Base-by-base conservation (phyloP, 331 rosid genomes). In the Quercus tomentella region DNA sequence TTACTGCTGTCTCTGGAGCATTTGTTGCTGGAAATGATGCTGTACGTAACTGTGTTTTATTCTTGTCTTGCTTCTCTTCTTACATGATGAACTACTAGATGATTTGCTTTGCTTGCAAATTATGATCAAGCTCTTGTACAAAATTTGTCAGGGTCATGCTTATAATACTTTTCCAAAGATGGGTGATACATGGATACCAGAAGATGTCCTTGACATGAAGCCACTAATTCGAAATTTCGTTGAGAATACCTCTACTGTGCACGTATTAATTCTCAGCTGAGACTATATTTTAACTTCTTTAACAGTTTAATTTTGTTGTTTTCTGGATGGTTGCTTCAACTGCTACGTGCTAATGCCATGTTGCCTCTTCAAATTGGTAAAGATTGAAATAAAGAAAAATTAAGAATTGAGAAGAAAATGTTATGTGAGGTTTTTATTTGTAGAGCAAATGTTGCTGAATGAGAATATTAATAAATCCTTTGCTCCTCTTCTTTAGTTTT, bases 11-110 rank as follows among this genome's bases (percentile, higher is more conserved):
- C 58, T 93, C 97, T 16, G 98, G 98, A 77, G 98, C 97, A 65
- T 93, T 93, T 84, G 98, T 91, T 77, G 96, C 97, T 0, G 98
- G 98, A 85, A 91, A 93, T 82, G 98, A 93, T 82, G 97, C 96
- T 66, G 98, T 93, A 89, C 23, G 97, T 84, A 67, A 28, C 56
- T 65, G 56, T 49, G 43, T 78, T 26, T 14, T 31, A 73, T 14
- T 62, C 55, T 28, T 72, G 76, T 78, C 31, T 51, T 70, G 18
- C 58, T 74, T 77, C 25, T 43, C 63, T 37, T 56, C 80, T 76
- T 51, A 65, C 25, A 45, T 41, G 11, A 51, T 74, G 54, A 63
- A 77, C 23, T 58, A 10, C 56, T 75, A 37, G 35, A 56, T 70
- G 62, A 23, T 61, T 30, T 37, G 71, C 58, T 49, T n/a, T 45